Evolutionary conservation across 805 yeast species (phyloP).

Genomic region (Metschnikowia sp.): DNA sequence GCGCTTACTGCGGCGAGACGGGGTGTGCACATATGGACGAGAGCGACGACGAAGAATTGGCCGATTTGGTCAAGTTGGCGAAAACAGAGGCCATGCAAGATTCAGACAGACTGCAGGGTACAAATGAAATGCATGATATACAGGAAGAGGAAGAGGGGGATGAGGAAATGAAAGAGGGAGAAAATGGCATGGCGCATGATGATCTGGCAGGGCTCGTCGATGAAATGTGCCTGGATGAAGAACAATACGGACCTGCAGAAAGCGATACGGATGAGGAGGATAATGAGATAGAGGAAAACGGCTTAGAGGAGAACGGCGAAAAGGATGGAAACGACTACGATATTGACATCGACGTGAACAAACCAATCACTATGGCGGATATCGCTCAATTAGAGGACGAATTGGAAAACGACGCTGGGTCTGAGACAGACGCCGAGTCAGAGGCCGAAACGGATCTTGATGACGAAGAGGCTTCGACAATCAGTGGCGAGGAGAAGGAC

Average conservation of each 20-base stretch:
- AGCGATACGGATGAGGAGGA: slow-evolving; percentile 19
- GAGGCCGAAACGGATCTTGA: slow-evolving; percentile 23
- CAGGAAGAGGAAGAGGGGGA: slow-evolving; percentile 1
- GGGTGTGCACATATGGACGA: slow-evolving; percentile 16
- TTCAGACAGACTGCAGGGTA: too few species aligned
- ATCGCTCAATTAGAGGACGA: slow-evolving; percentile 13
- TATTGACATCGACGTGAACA: slow-evolving; percentile 4
- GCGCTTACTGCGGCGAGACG: slow-evolving; percentile 18
- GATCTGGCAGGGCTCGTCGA: too few species aligned
- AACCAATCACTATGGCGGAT: slow-evolving; percentile 27
- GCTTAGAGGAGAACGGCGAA: slow-evolving; percentile 14
- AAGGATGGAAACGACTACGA: slow-evolving; percentile 16
- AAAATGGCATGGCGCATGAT: too few species aligned
- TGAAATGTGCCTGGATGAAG: neutral
- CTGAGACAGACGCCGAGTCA: neutral
- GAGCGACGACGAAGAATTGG: slow-evolving; percentile 15
- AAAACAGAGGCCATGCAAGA: too few species aligned
- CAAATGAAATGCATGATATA: slow-evolving; percentile 3
- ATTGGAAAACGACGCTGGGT: too few species aligned
- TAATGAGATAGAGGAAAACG: slow-evolving; percentile 23
- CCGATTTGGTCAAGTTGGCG: slow-evolving; percentile 4
- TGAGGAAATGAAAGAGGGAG: neutral
- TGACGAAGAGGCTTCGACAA: slow-evolving; percentile 20
- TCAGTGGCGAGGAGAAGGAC: slow-evolving; percentile 15
- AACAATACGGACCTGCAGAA: slow-evolving; percentile 4